These are phyloP conservation scores for Berberis thunbergii DNA, from an alignment of 164 flowering plant genomes.

Conservation along the genomic window DNA sequence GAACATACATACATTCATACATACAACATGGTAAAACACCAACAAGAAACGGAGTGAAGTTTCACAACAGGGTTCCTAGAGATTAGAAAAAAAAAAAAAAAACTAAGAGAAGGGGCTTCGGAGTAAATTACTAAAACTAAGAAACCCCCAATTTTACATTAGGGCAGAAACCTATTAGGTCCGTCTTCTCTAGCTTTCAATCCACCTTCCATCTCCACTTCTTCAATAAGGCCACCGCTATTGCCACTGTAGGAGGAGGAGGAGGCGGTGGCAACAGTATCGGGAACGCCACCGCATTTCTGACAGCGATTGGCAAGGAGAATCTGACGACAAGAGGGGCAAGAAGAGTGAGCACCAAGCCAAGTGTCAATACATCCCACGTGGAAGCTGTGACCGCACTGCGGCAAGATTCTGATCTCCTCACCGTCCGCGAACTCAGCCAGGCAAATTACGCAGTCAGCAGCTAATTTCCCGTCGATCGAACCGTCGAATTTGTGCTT, in stretches of 20 bases:
- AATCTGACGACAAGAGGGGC: slow-evolving; percentile 79
- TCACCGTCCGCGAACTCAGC: slow-evolving; percentile 73
- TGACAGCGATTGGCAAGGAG: slow-evolving; percentile 22
- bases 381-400: slow-evolving; percentile 86
- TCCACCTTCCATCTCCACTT: background rate
- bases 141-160: background rate
- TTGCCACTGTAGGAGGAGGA: background rate
- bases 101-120: background rate
- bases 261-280: background rate
- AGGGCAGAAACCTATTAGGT: background rate
- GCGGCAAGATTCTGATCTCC: slow-evolving; percentile 66
- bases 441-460: slow-evolving; percentile 85
- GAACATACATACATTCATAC: no score
- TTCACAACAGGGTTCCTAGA: no score
- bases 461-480: slow-evolving; percentile 16
- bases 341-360: slow-evolving; percentile 76
- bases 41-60: no score
- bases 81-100: background rate
- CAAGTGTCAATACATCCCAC: slow-evolving; percentile 74
- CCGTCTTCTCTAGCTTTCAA: background rate
- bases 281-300: slow-evolving; percentile 1
- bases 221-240: background rate
- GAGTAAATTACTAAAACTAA: background rate
- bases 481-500: slow-evolving; percentile 32
- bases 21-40: no score